phyloP scores from a whole-genome alignment of 148 eudicot species.

The Rhododendron griersonianum region DNA sequence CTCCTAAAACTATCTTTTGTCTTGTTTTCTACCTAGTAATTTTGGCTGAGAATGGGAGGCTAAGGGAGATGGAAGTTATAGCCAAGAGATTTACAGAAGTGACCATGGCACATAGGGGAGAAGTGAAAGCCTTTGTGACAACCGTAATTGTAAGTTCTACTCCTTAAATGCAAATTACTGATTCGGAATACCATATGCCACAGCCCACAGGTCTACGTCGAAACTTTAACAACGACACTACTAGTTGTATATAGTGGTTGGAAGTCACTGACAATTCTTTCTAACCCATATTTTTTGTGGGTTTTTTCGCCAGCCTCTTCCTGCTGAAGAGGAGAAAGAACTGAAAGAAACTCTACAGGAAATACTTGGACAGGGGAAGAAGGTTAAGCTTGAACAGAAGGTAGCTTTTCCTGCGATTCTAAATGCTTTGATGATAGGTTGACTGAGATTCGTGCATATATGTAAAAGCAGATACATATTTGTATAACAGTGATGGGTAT shows the following conservation, averaged over 20 bases:
- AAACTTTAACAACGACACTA: neutral
- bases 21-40: conserved; percentile 33
- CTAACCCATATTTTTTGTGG: neutral
- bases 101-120: conserved; percentile 92
- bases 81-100: conserved; percentile 68
- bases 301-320: conserved; percentile 55
- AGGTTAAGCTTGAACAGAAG: conserved; percentile 77
- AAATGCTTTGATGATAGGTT: neutral
- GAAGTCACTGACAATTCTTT: neutral
- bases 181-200: neutral
- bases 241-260: neutral
- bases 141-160: conserved; percentile 71
- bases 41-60: conserved; percentile 81
- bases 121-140: conserved; percentile 70
- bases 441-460: neutral
- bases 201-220: neutral
- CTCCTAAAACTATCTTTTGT: neutral
- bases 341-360: conserved; percentile 84
- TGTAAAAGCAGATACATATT: neutral
- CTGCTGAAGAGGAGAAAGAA: conserved; percentile 81
- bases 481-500: neutral
- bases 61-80: conserved; percentile 49
- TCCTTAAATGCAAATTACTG: conserved; percentile 7
- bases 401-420: conserved; percentile 18
- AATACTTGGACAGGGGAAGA: conserved; percentile 74